These are phyloP conservation scores for Clohesyomyces aquaticus DNA, from an alignment of 495 filamentous ascomycete species.

Conservation along the genomic window DNA sequence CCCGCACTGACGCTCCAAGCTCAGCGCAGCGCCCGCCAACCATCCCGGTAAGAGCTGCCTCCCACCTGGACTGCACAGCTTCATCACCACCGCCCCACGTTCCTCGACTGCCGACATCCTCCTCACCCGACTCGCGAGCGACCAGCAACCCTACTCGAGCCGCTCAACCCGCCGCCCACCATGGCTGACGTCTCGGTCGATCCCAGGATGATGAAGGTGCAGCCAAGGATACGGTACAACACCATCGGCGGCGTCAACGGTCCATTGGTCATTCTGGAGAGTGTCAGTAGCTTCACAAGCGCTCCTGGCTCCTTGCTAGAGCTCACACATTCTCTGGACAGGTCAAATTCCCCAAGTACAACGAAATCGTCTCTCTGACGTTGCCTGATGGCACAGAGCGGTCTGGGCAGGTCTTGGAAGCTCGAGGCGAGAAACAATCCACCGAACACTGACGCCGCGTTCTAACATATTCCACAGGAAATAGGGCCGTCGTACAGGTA, in stretches of 20 bases:
- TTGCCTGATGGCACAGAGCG: slow-evolving; percentile 93
- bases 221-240: slow-evolving; percentile 92
- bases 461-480: slow-evolving; percentile 59
- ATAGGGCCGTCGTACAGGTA: slow-evolving; percentile 90
- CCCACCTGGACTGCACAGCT: slow-evolving; percentile 31
- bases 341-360: slow-evolving; percentile 97
- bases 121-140: slow-evolving; percentile 2
- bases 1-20: slow-evolving; percentile 21
- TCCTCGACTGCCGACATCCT: neutral
- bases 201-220: slow-evolving; percentile 78
- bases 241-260: slow-evolving; percentile 98
- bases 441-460: neutral
- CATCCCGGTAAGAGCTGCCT: slow-evolving; percentile 6
- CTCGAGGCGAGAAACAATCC: slow-evolving; percentile 67
- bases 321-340: slow-evolving; percentile 46
- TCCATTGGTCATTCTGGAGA: slow-evolving; percentile 93
- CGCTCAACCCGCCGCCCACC: slow-evolving; percentile 11
- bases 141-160: neutral
- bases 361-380: slow-evolving; percentile 96
- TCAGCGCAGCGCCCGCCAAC: neutral
- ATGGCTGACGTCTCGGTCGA: slow-evolving; percentile 62
- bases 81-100: slow-evolving; percentile 18
- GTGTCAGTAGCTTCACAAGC: slow-evolving; percentile 57
- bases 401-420: slow-evolving; percentile 95
- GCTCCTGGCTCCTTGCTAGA: neutral